A percentile compares a stretch with the other conserved stretches of the same genome.
Conservation (phyloP, 225 moss, liverwort and hornwort species). For the Bryum argenteum region DNA sequence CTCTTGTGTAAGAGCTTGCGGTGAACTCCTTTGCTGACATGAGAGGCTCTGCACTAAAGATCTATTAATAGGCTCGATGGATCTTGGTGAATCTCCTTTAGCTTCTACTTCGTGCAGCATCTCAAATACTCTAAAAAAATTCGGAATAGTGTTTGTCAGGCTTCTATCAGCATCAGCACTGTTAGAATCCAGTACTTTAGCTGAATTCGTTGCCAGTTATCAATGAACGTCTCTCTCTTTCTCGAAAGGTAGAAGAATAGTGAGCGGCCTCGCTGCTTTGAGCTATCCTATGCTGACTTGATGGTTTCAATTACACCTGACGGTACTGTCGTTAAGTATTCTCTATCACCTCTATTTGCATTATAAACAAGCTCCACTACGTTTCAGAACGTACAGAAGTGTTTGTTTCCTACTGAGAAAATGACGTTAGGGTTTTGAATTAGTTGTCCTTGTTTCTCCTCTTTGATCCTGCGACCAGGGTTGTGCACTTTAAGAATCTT, state of each 20-base stretch:
- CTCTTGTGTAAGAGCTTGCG: not conserved
- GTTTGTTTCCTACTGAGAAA: no score
- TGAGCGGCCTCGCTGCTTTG: not conserved
- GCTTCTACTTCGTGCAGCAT: not conserved
- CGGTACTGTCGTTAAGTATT: not conserved
- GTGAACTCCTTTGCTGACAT: not conserved
- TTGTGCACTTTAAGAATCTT: no score
- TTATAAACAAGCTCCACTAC: no score
- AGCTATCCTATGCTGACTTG: not conserved
- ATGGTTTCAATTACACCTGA: not conserved
- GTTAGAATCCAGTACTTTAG: not conserved
- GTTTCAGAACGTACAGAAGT: no score
- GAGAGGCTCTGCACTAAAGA: not conserved
- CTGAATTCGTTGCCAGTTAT: not conserved
- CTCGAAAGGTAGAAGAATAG: not conserved
- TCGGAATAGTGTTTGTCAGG: not conserved
- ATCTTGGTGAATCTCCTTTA: not conserved
- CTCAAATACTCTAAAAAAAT: not conserved
- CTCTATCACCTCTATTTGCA: not conserved
- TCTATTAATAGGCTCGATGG: not conserved
- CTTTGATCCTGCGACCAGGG: no score
- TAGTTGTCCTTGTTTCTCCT: no score
- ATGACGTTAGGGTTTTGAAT: no score
- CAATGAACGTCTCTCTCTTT: not conserved
- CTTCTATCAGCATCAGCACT: not conserved